Percentiles rank a stretch among this genome's conserved stretches.
Evolutionary conservation across 1,139 yeast genomes (phyloP).

Genomic region (Suhomyces anneliseae): DNA sequence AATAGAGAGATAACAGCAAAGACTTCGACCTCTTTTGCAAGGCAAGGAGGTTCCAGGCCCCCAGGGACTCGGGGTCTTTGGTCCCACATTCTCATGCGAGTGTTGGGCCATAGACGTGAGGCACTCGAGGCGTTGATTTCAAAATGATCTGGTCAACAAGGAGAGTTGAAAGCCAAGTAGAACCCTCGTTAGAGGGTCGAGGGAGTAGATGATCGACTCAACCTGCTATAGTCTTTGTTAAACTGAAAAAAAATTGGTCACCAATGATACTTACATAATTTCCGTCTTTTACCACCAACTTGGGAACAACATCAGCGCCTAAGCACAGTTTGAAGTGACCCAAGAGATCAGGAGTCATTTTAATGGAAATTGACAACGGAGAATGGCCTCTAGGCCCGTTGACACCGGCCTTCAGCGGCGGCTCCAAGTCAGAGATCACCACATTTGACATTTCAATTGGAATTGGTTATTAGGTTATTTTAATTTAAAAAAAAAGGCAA

Average conservation of each 20-base stretch:
- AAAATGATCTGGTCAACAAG: too few relatives aligned
- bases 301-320: slow-evolving; percentile 23
- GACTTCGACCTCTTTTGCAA: too few relatives aligned
- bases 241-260: not conserved
- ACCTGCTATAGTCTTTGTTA: not conserved
- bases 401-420: slow-evolving; percentile 8
- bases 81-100: too few relatives aligned
- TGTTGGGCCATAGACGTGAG: too few relatives aligned
- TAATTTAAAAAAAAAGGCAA: too few relatives aligned
- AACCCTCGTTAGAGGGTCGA: too few relatives aligned
- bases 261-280: slow-evolving; percentile 25
- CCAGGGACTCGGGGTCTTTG: too few relatives aligned
- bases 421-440: slow-evolving; percentile 12
- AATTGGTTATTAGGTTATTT: not conserved
- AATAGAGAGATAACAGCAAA: not conserved
- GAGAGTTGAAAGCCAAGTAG: too few relatives aligned
- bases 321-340: slow-evolving; percentile 21
- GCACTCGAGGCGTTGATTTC: too few relatives aligned
- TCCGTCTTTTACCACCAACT: slow-evolving; percentile 40
- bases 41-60: too few relatives aligned
- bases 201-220: not conserved
- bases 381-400: not conserved
- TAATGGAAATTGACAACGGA: slow-evolving; percentile 29
- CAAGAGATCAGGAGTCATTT: slow-evolving; percentile 28
- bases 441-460: slow-evolving; percentile 3